Conservation (phyloP, 2,329 filamentous ascomycete genomes). For the Aspergillus eucalypticola region DNA sequence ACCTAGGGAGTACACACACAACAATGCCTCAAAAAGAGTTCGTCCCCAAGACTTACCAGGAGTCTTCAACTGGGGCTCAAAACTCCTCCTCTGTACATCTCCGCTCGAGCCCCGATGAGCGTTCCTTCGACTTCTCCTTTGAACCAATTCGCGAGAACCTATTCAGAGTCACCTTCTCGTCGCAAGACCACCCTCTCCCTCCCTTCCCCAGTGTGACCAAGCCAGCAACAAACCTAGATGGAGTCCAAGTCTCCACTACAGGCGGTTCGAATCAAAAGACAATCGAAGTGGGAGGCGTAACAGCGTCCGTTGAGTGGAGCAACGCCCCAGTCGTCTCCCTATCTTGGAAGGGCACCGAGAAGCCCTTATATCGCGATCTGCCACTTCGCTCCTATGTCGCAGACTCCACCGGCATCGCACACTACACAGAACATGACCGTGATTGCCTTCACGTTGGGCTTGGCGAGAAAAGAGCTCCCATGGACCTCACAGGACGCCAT, state of each 20-base stretch:
- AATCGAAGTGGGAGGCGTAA: constrained; percentile 52
- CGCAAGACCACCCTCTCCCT: constrained; percentile 61
- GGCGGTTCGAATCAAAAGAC: constrained; percentile 40
- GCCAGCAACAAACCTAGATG: constrained; percentile 43
- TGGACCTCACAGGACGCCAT: constrained; percentile 67
- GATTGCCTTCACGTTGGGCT: constrained; percentile 68
- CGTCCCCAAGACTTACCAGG: constrained; percentile 41
- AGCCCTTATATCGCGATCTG: constrained; percentile 63
- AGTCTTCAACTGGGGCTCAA: constrained; percentile 27
- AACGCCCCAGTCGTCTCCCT: constrained; percentile 61
- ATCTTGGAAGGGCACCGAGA: constrained; percentile 51
- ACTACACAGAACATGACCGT: constrained; percentile 65
- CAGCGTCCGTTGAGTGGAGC: constrained; percentile 61
- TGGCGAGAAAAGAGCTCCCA: constrained; percentile 71
- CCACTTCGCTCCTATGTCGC: constrained; percentile 65
- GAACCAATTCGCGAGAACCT: constrained; percentile 63
- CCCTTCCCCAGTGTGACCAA: constrained; percentile 62
- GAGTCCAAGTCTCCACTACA: constrained; percentile 32
- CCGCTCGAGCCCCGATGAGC: constrained; percentile 42
- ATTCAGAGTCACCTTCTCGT: constrained; percentile 68
- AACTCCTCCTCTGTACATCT: constrained; percentile 42
- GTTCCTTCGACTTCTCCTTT: constrained; percentile 60
- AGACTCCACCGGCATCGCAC: constrained; percentile 62
- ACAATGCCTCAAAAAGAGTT: constrained; percentile 54
- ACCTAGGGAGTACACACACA: neutral